Percentiles rank a stretch among this genome's conserved stretches.
These are phyloP conservation scores for Stellera chamaejasme DNA, from an alignment of 345 rosid genomes.

Conservation along the genomic window DNA sequence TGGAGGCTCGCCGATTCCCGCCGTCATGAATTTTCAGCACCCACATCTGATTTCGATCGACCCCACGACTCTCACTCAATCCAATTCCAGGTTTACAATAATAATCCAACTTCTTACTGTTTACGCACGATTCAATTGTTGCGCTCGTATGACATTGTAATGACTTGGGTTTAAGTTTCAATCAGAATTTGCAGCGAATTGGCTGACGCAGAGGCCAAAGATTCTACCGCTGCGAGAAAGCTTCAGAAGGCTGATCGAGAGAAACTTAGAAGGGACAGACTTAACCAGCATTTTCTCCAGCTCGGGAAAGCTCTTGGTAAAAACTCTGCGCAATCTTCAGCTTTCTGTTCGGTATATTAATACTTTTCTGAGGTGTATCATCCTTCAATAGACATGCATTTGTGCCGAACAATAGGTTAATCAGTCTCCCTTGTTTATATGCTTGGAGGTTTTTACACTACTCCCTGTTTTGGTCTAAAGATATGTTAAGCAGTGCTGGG, in stretches of 20 bases:
- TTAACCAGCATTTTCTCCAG: conserved; percentile 77
- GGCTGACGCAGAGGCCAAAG: conserved; percentile 33
- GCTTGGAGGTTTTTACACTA: too few relatives aligned
- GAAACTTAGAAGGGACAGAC: conserved; percentile 82
- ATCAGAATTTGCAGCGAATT: conserved; percentile 24
- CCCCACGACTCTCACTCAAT: conserved; percentile 14
- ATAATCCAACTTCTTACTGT: too few relatives aligned
- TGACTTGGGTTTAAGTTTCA: background rate
- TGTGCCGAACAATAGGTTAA: too few relatives aligned
- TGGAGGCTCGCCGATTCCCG: conserved; percentile 1
- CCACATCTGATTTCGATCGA: conserved; percentile 16
- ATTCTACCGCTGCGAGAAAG: conserved; percentile 43
- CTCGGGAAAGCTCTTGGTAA: conserved; percentile 75
- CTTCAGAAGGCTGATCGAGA: conserved; percentile 88
- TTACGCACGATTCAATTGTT: background rate
- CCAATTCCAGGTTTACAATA: conserved; percentile 17
- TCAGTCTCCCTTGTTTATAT: too few relatives aligned
- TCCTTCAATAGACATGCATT: too few relatives aligned
- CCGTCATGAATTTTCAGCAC: conserved; percentile 25
- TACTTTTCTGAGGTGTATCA: too few relatives aligned
- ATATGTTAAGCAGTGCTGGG: too few relatives aligned
- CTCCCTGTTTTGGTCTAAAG: too few relatives aligned
- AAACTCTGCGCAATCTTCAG: background rate
- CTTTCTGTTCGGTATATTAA: conserved; percentile 2
- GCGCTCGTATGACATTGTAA: background rate